A percentile compares a stretch with the other conserved stretches of the same genome.
These are phyloP conservation scores for Rubus idaeus DNA, from an alignment of 306 rosid genomes.

Conservation along the genomic window DNA sequence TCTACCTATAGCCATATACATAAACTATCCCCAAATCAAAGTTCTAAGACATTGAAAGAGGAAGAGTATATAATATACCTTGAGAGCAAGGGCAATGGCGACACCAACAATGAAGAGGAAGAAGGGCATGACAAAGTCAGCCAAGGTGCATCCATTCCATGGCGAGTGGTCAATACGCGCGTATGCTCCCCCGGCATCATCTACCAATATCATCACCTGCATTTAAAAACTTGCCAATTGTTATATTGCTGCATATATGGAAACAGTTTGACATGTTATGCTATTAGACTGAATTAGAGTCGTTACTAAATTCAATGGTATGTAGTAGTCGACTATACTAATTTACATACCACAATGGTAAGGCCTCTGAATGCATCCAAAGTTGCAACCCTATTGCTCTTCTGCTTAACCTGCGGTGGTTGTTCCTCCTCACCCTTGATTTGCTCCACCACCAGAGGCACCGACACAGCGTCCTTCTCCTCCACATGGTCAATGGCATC, in stretches of 20 bases:
- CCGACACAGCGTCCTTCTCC: neutral
- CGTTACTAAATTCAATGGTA: too few relatives aligned
- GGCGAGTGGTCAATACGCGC: slow-evolving; percentile 86
- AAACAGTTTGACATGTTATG: neutral
- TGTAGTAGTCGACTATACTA: neutral
- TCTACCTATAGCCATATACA: neutral
- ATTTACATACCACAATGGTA: slow-evolving; percentile 64
- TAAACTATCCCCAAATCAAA: neutral
- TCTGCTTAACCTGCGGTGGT: slow-evolving; percentile 35
- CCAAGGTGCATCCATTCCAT: slow-evolving; percentile 93
- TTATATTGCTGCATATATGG: neutral
- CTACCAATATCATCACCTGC: slow-evolving; percentile 85
- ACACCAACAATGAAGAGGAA: slow-evolving; percentile 94
- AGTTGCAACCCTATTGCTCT: slow-evolving; percentile 75
- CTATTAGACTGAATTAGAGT: neutral
- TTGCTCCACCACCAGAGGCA: slow-evolving; percentile 5
- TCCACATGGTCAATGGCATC: slow-evolving; percentile 25
- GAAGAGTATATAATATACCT: slow-evolving; percentile 40
- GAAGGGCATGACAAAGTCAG: slow-evolving; percentile 92
- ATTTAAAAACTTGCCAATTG: neutral
- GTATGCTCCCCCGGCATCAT: slow-evolving; percentile 80
- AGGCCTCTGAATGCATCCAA: slow-evolving; percentile 91
- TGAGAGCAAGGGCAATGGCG: slow-evolving; percentile 84
- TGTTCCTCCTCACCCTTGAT: slow-evolving; percentile 14
- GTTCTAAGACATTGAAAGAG: neutral